Base-by-base conservation (phyloP, 2,329 filamentous ascomycete species). In the Talaromyces albobiverticillius region DNA sequence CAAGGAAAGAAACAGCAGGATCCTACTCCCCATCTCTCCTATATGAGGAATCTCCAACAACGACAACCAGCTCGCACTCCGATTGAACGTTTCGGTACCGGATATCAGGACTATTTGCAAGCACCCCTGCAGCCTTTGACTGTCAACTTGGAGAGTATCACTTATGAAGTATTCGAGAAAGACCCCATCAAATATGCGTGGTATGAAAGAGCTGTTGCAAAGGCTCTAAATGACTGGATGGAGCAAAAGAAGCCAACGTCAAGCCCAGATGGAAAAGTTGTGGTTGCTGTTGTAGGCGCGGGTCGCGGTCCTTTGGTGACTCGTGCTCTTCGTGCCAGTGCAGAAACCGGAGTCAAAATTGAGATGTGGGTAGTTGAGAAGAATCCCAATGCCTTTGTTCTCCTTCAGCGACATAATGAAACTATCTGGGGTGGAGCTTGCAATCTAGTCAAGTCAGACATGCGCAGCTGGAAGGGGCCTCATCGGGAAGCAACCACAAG, bases 121-220 rank as follows among this genome's bases (percentile, higher is more conserved):
- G 92, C 92, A 2, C 94, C 94, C 2, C 78, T 99, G 38, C 95
- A 99, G 69, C 94, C 94, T 0, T 79, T 99, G 13, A 93, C 93
- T 0, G 94, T 99, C 71, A 99, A 99, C 63, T 80, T 99, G 13
- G 95, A 99, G 70, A 96, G 91, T 45, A 89, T 95, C 40, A 99
- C 94, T 0, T 99, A 99, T 70, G 94, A 99, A 68, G 93, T 97
- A 2, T 99, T 99, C 65, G 94, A 99, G 70, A 95, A 95, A 62
- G 95, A 99, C 60, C 94, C 94, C 0, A 89, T 99, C 73, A 99
- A 99, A 73, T 99, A 99, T 69, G 86, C 91, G 60, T 95, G 93
- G 80, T 99, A 99, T 68, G 91, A 97, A 70, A 79, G 82, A 43
- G 94, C 94, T 13, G 87, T 95, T 54, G 83, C 84, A 3, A 84